These are phyloP conservation scores for Eutypa lata DNA, from an alignment of 2,329 filamentous ascomycete species.

Conservation along the genomic window DNA sequence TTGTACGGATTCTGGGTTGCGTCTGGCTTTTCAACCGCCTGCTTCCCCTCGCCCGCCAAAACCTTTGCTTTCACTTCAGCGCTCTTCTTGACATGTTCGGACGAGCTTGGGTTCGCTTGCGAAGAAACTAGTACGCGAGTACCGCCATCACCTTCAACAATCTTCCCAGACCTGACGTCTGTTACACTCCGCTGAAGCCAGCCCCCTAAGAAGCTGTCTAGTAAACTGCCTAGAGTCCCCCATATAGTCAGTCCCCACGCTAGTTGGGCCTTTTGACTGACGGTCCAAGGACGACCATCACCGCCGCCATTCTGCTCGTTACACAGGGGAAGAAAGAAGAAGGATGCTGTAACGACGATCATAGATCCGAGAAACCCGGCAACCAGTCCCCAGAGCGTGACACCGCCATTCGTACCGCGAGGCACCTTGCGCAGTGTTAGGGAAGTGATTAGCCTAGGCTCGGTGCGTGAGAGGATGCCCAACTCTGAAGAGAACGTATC, in stretches of 20 bases:
- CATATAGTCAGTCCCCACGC: constrained; percentile 63
- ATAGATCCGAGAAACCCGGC: constrained; percentile 74
- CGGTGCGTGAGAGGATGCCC: constrained; percentile 75
- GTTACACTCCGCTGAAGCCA: constrained; percentile 82
- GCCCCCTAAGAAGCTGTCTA: constrained; percentile 86
- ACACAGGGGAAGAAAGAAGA: constrained; percentile 69
- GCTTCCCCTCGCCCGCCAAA: constrained; percentile 42
- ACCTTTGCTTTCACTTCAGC: constrained; percentile 38
- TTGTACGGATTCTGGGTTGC: constrained; percentile 45
- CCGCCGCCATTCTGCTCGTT: constrained; percentile 35
- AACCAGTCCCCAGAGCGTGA: constrained; percentile 69
- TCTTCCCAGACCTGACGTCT: constrained; percentile 78
- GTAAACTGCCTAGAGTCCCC: constrained; percentile 74
- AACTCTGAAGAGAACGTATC: constrained; percentile 96
- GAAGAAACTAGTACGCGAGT: constrained; percentile 50
- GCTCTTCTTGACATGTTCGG: constrained; percentile 29
- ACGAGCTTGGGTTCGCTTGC: constrained; percentile 19
- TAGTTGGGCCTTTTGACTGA: constrained; percentile 41
- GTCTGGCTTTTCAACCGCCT: constrained; percentile 38
- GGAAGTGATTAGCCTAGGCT: constrained; percentile 84
- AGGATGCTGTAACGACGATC: constrained; percentile 63
- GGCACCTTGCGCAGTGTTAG: constrained; percentile 74
- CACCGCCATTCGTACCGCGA: constrained; percentile 88
- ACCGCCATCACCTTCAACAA: constrained; percentile 84
- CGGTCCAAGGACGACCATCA: constrained; percentile 48